Percentiles rank a stretch among this genome's conserved stretches.
These are phyloP conservation scores for Pyrus hybrid DNA, from an alignment of 331 rosid genomes.

Conservation along the genomic window DNA sequence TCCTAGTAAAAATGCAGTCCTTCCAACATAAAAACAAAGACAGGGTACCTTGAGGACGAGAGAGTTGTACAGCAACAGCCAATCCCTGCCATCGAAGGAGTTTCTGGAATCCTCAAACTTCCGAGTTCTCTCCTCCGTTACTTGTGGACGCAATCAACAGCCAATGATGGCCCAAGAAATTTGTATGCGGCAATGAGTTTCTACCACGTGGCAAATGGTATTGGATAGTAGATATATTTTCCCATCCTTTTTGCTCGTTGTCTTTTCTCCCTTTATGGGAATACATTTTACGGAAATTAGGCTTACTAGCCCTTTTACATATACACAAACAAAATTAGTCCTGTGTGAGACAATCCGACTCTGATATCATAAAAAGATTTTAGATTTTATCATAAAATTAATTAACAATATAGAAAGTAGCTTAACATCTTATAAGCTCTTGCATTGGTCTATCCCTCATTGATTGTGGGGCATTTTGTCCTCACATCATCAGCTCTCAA, in stretches of 20 bases:
- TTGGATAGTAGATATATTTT: slow-evolving; percentile 5
- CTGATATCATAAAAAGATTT: no score
- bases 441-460: no score
- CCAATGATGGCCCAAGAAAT: slow-evolving; percentile 50
- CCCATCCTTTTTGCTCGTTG: not conserved
- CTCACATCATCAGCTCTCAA: no score
- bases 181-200: slow-evolving; percentile 42
- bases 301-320: no score
- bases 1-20: not conserved
- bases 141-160: not conserved
- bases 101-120: not conserved
- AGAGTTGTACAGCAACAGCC: slow-evolving; percentile 30
- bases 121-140: not conserved
- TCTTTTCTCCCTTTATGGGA: not conserved
- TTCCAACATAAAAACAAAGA: not conserved
- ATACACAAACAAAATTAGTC: no score
- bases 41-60: slow-evolving; percentile 44
- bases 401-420: no score
- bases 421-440: no score
- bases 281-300: no score
- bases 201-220: slow-evolving; percentile 43
- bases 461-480: no score
- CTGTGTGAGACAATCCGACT: accelerated
- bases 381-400: accelerated
- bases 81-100: slow-evolving; percentile 51